Conservation (phyloP, 2,329 filamentous ascomycete genomes). For the Pyrenophora seminiperda region DNA sequence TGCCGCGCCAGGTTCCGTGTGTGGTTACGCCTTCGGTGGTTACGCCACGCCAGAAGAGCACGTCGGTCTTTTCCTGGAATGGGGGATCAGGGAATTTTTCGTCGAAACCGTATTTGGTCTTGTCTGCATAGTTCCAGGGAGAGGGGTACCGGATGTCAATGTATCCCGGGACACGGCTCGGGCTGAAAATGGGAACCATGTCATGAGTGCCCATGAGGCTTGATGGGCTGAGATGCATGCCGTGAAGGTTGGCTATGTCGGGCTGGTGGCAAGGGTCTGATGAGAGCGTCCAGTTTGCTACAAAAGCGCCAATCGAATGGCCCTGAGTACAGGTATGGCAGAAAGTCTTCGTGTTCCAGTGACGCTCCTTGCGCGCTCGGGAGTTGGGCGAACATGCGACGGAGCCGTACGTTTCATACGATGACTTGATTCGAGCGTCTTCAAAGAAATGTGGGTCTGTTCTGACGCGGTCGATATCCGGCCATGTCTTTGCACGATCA, state of each 20-base stretch:
- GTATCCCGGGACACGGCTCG: constrained; percentile 73
- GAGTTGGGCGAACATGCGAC: constrained; percentile 68
- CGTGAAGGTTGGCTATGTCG: constrained; percentile 74
- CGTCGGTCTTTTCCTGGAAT: constrained; percentile 67
- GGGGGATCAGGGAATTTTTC: constrained; percentile 57
- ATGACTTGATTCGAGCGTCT: constrained; percentile 46
- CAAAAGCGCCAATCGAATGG: constrained; percentile 70
- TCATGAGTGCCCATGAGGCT: constrained; percentile 66
- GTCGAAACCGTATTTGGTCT: constrained; percentile 58
- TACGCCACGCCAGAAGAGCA: constrained; percentile 76
- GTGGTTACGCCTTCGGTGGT: constrained; percentile 60
- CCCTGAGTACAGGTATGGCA: constrained; percentile 67
- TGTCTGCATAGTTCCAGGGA: constrained; percentile 66
- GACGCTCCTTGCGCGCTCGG: constrained; percentile 60
- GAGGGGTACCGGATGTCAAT: constrained; percentile 77
- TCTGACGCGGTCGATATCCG: constrained; percentile 26
- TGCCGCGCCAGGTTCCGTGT: constrained; percentile 66
- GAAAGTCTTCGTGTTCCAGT: constrained; percentile 68
- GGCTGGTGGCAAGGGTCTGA: constrained; percentile 77
- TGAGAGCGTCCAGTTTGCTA: constrained; percentile 68
- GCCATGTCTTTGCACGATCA: constrained; percentile 49
- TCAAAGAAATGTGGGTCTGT: constrained; percentile 38
- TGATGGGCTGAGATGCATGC: constrained; percentile 71
- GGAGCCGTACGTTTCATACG: constrained; percentile 51
- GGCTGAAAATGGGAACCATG: constrained; percentile 75